These are phyloP conservation scores for Chlorella vulgaris DNA, from an alignment of 139 green algal species.

Conservation along the genomic window DNA sequence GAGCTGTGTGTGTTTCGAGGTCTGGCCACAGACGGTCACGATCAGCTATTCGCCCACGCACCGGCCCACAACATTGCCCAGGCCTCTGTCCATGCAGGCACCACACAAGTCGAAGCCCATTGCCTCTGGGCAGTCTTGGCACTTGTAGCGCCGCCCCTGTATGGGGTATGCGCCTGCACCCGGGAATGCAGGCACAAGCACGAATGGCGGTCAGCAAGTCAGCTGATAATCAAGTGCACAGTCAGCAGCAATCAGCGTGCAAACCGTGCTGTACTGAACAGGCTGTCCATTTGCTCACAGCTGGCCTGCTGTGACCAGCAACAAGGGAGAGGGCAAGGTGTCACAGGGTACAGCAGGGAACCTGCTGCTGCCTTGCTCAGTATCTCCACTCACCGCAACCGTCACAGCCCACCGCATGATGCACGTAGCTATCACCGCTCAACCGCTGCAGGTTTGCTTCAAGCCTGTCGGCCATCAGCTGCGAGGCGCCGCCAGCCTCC, in stretches of 20 bases:
- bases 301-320: too few species aligned
- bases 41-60: too few species aligned
- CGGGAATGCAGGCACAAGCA: not conserved
- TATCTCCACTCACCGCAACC: slow-evolving; percentile 21
- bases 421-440: slow-evolving; percentile 18
- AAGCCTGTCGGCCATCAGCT: not conserved
- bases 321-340: too few species aligned
- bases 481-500: not conserved
- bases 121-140: slow-evolving; percentile 38
- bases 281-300: too few species aligned
- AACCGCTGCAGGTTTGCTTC: slow-evolving; percentile 9
- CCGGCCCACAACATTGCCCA: slow-evolving; percentile 23
- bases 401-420: slow-evolving; percentile 48
- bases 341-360: too few species aligned
- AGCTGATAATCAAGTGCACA: too few species aligned
- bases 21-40: too few species aligned
- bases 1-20: too few species aligned
- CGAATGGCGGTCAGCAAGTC: not conserved
- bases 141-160: slow-evolving; percentile 42
- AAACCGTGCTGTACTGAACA: too few species aligned
- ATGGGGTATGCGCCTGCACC: slow-evolving; percentile 51
- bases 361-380: not conserved
- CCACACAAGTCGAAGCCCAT: slow-evolving; percentile 62
- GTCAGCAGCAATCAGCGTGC: too few species aligned
- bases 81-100: slow-evolving; percentile 38